Base-by-base conservation (phyloP, 768 basidiomycete genomes). In the Rhodotorula diobovata region DNA sequence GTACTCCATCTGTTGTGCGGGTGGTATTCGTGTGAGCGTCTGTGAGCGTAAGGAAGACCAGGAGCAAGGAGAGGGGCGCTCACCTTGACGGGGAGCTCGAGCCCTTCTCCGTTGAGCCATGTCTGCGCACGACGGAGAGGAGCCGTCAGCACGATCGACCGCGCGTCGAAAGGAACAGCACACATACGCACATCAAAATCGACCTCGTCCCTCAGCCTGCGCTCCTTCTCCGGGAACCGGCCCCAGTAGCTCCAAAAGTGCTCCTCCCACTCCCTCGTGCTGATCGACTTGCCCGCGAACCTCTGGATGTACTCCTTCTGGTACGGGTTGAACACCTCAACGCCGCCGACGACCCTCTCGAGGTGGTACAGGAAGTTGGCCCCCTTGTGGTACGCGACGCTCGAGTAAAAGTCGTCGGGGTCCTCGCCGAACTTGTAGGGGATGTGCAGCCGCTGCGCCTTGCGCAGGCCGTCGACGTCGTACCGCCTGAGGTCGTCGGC, bases 321-420 rank as follows among this genome's bases (percentile, higher is more conserved):
- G 76, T 82, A 83, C 18, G 81, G 65, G 23, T 73, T 63, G 61
- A 72, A 78, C 21, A 70, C 63, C 39, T 79, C 76, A 35, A 79
- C 56, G 1, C 78, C 78, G 43, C 78, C 78, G 48, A 79, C 77
- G 23, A 53, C 50, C 1, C 70, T 58, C 68, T 79, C 93, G 32
- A 97, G 84, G 78, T 90, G 85, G 28, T 94, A 85, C 25, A 98
- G 82, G 76, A 98, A 87, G 79, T 93, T 95, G 14, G 90, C 85
- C 35, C 94, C 94, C 81, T 94, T 90, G 79, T 90, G 56, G 56
- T 66, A 55, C 2, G 93, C 89, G 56, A 96, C 83, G 61, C 83
- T 79, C 86, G 77, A 89, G 72, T 70, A 70, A 18, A 68, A 74
- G 41, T 76, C 79, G 62, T 78, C 77, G 11, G 78, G 77, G 63